Evolutionary conservation across 2,329 filamentous ascomycete genomes (phyloP), one percentile per base, ranked within the genome.

Genomic region (Ophiostoma populinum): DNA sequence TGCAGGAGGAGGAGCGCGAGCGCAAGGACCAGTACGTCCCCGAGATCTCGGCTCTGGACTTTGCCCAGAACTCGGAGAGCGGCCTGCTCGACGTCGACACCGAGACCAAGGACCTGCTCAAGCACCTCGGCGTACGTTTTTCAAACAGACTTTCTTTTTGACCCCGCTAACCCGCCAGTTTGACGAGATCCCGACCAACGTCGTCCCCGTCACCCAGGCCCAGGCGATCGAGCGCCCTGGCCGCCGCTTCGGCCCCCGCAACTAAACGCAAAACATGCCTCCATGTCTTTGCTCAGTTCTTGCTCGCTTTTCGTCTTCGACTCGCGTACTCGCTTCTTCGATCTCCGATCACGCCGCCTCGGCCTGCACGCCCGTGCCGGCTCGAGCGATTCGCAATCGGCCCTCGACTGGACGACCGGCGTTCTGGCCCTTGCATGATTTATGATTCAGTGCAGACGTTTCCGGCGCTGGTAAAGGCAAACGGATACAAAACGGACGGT

Each of bases 21-120:
- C 80, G 90, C 62, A 98, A 98, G 81, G 90, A 98, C 72, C 90
- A 98, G 73, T 98, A 94, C 71, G 90, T 98, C 49, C 90, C 90
- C 57, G 90, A 98, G 69, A 73, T 98, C 53, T 98, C 92, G 43
- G 90, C 90, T 57, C 80, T 98, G 59, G 90, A 98, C 74, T 92
- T 94, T 70, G 76, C 79, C 57, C 83, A 93, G 73, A 83, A 80
- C 68, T 75, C 73, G 60, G 90, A 95, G 70, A 79, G 67, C 57
- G 90, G 90, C 55, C 78, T 86, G 63, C 74, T 98, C 54, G 87
- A 95, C 53, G 80, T 93, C 56, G 90, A 98, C 61, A 65, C 73
- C 62, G 90, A 98, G 70, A 98, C 90, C 62, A 95, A 94, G 79
- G 90, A 95, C 58, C 71, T 98, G 53, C 75, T 98, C 58, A 98